A percentile compares a stretch with the other conserved stretches of the same genome.
Conservation (phyloP, 805 yeast genomes). For the Saturnispora bothae region DNA sequence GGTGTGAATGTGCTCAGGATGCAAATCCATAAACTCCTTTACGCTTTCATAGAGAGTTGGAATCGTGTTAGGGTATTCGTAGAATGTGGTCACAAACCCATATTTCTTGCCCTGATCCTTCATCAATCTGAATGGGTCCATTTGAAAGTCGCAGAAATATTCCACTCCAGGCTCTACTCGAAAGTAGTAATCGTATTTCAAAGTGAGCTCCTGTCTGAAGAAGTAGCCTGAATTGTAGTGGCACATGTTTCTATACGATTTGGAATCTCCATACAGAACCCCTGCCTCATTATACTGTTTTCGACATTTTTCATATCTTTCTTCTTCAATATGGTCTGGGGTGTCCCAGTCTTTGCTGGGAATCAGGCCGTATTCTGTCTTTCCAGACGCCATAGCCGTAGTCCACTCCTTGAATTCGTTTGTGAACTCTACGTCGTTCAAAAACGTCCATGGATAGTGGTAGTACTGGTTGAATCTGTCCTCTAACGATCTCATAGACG, state of each 20-base stretch:
- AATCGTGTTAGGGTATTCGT: constrained; percentile 78
- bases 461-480: constrained; percentile 60
- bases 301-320: constrained; percentile 38
- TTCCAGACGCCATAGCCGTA: constrained; percentile 53
- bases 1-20: constrained; percentile 54
- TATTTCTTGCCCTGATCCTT: constrained; percentile 67
- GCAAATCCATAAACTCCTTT: constrained; percentile 46
- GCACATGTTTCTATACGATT: constrained; percentile 86
- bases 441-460: constrained; percentile 69
- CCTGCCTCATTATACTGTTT: constrained; percentile 33
- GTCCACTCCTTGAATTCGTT: constrained; percentile 54
- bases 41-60: constrained; percentile 75
- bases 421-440: constrained; percentile 64
- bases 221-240: constrained; percentile 88
- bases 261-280: constrained; percentile 55
- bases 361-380: constrained; percentile 53
- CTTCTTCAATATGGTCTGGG: constrained; percentile 61
- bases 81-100: constrained; percentile 76
- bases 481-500: constrained; percentile 67
- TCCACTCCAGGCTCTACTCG: constrained; percentile 91
- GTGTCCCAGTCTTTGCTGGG: constrained; percentile 67
- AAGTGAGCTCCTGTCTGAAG: constrained; percentile 63
- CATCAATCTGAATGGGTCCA: constrained; percentile 81
- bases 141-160: constrained; percentile 77
- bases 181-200: constrained; percentile 81